Evolutionary conservation across 148 eudicot genomes (phyloP), one percentile per base, ranked within the genome.

Genomic region (Amaranthus hypochondriacus): DNA sequence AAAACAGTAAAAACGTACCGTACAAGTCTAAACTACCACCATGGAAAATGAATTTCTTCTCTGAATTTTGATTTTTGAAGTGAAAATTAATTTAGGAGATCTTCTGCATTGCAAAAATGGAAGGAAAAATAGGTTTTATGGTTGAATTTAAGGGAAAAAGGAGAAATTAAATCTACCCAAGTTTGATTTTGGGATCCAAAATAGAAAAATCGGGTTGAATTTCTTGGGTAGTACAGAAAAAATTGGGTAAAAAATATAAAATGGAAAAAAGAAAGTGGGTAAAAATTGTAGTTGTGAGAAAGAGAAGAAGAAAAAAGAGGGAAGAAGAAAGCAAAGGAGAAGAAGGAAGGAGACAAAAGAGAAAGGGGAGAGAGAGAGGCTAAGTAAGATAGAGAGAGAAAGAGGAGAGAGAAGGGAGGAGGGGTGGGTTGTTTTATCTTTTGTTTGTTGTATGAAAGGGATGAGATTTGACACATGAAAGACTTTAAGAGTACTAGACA

Each of bases 401-500:
- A 1, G 56, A 28, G 5, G 67, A 50, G 66, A 75, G 78, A 28
- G 39, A 28, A 28, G 2, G 64, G 8, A 14, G 51, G 50, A 44
- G 52, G 52, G 70, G 56, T n/a, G 47, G 61, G 6, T 47, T 69
- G 53, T 70, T 46, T 28, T 71, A 48, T 77, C 70, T 69, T 74
- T 69, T 74, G 71, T 79, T 79, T 79, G 74, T 62, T 79, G 77
- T 49, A 69, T 73, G 70, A 79, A 79, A 67, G 39, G 69, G 78
- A 64, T 70, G 74, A 79, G 78, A 55, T 74, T 70, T 74, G 82
- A 75, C 78, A 75, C 82, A 75, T 70, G 74, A 79, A 74, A 79
- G 74, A 79, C 78, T 74, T 70, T 28, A 64, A 58, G 78, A 68
- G 46, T 67, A 67, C 70, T 67, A 18, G 70, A 67, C 70, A 67